Base-by-base conservation (phyloP, 1,284 basidiomycete genomes). In the Ustilago hordei region DNA sequence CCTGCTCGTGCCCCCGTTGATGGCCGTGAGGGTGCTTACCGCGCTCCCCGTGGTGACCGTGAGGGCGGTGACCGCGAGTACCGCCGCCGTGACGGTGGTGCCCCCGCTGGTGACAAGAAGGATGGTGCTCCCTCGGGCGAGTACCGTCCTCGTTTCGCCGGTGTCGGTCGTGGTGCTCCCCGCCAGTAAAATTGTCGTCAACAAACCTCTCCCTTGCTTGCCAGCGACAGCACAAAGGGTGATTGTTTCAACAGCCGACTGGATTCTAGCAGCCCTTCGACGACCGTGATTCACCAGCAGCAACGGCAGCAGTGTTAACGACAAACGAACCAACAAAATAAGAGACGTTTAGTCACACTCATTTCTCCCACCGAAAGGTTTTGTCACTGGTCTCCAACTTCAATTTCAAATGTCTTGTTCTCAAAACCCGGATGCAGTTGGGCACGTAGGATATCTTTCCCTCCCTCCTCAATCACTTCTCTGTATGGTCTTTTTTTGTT, bases 141-240 rank as follows among this genome's bases (percentile, higher is more conserved):
- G 64, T 86, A 82, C 84, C 82, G 83, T 31, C 84, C 84, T 57
- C 82, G 84, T 60, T 86, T 82, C 69, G 84, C 81, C 57, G 82
- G 81, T 71, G 81, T 84, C 59, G 82, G 82, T 64, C 77, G 82
- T 69, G 82, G 82, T 55, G 83, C 79, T 47, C 82, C 77, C 66
- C 75, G 80, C 69, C 76, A 84, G 79, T 85, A 84, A 82, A 59
- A 41, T 34, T 39, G 34, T 52, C 31, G 31, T 45, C 23, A 28
- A 28, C 3, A 28, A 28, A 3, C 23, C 23, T 28, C 6, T 45
- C n/a, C 1, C 19, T 15, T 15, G 17, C 39, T 7, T 17, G 6
- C 13, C 6, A 19, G 7, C 3, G n/a, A 4, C 43, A 45, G 43
- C 43, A 19, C 43, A 19, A n/a, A 45, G 17, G 43, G 19, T 45